These are phyloP conservation scores for Microdochium bolleyi DNA, from an alignment of 2,329 filamentous ascomycete species.

Conservation along the genomic window DNA sequence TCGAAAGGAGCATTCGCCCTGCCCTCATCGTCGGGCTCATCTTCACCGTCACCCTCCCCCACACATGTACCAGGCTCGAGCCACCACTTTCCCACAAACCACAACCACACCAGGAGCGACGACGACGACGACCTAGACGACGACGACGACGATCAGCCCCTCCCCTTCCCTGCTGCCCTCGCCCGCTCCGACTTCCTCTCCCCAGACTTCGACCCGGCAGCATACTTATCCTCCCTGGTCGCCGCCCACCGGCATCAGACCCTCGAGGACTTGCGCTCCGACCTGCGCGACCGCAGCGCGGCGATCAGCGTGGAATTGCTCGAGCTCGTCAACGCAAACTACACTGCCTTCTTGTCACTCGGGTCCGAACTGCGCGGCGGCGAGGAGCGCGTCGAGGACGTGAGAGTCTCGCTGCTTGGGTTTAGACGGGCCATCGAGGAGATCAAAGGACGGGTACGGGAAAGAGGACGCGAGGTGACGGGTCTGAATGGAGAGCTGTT, in stretches of 20 bases:
- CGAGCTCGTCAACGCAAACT: slow-evolving; percentile 92
- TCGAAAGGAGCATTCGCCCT: neutral
- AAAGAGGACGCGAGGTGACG: slow-evolving; percentile 55
- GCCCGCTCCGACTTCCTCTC: slow-evolving; percentile 75
- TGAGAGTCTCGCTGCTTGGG: slow-evolving; percentile 77
- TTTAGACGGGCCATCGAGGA: slow-evolving; percentile 77
- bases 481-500: slow-evolving; percentile 58
- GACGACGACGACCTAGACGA: slow-evolving; percentile 11
- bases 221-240: slow-evolving; percentile 67
- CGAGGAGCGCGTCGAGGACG: slow-evolving; percentile 84
- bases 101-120: slow-evolving; percentile 22
- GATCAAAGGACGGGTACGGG: slow-evolving; percentile 57
- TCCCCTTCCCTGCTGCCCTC: slow-evolving; percentile 84
- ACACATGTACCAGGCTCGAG: slow-evolving; percentile 10
- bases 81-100: no score
- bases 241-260: slow-evolving; percentile 80
- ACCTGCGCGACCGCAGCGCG: slow-evolving; percentile 73
- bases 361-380: slow-evolving; percentile 78
- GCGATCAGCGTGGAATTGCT: slow-evolving; percentile 79
- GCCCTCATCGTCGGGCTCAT: slow-evolving; percentile 10
- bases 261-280: slow-evolving; percentile 82
- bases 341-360: slow-evolving; percentile 80
- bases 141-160: slow-evolving; percentile 35
- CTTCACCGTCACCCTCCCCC: slow-evolving; percentile 2
- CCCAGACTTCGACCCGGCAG: slow-evolving; percentile 67